Percentiles rank a stretch among this genome's conserved stretches.
phyloP scores from a whole-genome alignment of 106 monocot genomes.

The Platanthera guangdongensis region DNA sequence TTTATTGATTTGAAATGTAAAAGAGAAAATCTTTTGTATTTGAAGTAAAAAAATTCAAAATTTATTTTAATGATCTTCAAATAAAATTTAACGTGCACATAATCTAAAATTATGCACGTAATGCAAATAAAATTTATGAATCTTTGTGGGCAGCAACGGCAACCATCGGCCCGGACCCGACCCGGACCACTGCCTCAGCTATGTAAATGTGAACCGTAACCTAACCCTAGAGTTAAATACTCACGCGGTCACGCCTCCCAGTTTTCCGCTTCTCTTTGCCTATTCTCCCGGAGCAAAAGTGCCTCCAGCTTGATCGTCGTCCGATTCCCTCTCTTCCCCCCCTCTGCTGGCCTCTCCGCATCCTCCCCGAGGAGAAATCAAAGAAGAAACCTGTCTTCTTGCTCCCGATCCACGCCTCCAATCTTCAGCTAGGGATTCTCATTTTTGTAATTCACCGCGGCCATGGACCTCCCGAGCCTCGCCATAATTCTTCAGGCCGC shows the following conservation, averaged over 20 bases:
- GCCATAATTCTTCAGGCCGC: conserved; percentile 71
- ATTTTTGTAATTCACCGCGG: neutral
- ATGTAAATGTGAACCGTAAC: conserved; percentile 4
- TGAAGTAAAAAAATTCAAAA: too few relatives aligned
- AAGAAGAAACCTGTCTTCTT: conserved; percentile 2
- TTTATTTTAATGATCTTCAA: too few relatives aligned
- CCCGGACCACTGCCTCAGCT: neutral
- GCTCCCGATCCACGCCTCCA: neutral
- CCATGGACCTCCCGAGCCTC: conserved; percentile 75
- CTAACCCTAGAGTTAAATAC: conserved; percentile 52
- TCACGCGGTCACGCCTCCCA: neutral
- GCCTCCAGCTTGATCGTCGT: neutral
- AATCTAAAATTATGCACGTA: too few relatives aligned
- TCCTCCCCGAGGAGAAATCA: neutral
- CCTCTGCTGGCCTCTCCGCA: neutral
- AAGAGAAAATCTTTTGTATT: too few relatives aligned
- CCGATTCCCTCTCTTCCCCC: neutral
- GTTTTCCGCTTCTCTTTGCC: conserved; percentile 5
- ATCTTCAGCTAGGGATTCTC: neutral
- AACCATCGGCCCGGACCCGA: neutral
- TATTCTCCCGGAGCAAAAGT: neutral
- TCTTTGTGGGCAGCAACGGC: too few relatives aligned
- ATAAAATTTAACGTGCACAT: too few relatives aligned
- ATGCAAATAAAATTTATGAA: too few relatives aligned
- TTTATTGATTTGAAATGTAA: too few relatives aligned